Evolutionary conservation across 305 asterid genomes (phyloP).

Genomic region (Rubia balearica): DNA sequence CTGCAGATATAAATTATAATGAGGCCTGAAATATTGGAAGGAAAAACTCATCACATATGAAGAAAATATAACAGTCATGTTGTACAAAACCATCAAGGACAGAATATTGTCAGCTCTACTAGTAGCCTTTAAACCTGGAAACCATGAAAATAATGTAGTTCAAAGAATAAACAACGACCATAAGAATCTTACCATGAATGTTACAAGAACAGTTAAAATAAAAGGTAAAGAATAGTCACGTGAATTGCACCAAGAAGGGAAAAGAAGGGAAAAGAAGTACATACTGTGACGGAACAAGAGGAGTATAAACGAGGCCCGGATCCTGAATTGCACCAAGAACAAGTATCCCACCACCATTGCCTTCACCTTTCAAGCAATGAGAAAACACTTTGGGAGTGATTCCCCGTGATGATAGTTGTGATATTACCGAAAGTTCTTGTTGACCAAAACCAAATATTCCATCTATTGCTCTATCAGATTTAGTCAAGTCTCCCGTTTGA

Average conservation of each 20-base stretch:
- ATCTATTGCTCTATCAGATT: constrained; percentile 82
- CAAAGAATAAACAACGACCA: neutral
- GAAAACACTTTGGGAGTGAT: constrained; percentile 79
- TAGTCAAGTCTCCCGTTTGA: constrained; percentile 67
- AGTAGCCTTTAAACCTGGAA: neutral
- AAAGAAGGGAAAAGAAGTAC: constrained; percentile 33
- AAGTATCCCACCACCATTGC: constrained; percentile 76
- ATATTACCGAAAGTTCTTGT: constrained; percentile 64
- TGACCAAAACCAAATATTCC: constrained; percentile 90
- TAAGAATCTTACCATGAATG: neutral
- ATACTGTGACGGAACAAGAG: constrained; percentile 92
- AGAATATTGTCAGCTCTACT: neutral
- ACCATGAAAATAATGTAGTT: neutral
- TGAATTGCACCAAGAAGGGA: too few species aligned
- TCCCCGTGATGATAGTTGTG: constrained; percentile 73
- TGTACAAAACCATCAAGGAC: neutral
- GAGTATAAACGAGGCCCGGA: constrained; percentile 78
- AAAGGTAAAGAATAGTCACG: constrained; percentile 17
- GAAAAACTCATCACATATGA: constrained; percentile 21
- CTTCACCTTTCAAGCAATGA: constrained; percentile 89
- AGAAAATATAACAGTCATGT: neutral
- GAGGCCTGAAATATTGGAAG: constrained; percentile 54
- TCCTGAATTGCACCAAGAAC: constrained; percentile 97
- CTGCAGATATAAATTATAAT: constrained; percentile 81
- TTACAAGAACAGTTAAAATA: constrained; percentile 1